phyloP scores from a whole-genome alignment of 2,329 filamentous ascomycete genomes.

The Fusarium tuaranense region DNA sequence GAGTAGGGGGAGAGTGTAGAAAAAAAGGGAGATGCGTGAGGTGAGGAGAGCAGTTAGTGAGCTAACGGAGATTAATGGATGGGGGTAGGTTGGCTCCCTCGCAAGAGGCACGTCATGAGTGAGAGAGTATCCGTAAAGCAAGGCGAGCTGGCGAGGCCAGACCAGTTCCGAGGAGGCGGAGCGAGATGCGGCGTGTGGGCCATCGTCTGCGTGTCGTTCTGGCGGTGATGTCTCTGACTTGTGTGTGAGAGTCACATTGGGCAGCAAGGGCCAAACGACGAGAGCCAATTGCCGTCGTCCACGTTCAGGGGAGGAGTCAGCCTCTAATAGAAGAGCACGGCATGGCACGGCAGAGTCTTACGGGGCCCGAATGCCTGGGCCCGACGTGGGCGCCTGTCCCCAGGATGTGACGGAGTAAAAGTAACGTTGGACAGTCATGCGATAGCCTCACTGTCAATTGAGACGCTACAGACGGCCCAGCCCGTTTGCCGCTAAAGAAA shows the following conservation, averaged over 20 bases:
- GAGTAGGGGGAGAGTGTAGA: constrained; percentile 2
- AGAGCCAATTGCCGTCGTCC: constrained; percentile 40
- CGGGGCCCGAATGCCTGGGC: constrained; percentile 21
- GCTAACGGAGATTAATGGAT: constrained; percentile 37
- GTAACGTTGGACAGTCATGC: not conserved
- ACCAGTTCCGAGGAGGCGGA: constrained; percentile 12
- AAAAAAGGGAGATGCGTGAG: constrained; percentile 5
- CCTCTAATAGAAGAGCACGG: constrained; percentile 2
- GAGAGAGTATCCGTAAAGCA: not conserved
- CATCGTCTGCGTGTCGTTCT: constrained; percentile 10
- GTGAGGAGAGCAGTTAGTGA: constrained; percentile 25
- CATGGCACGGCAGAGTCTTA: not conserved
- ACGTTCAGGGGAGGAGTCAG: constrained; percentile 32
- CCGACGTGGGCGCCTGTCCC: constrained; percentile 11
- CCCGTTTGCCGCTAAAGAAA: constrained; percentile 19
- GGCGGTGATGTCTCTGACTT: constrained; percentile 13
- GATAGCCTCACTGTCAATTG: constrained; percentile 24
- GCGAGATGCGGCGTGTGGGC: not conserved
- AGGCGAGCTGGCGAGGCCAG: not conserved
- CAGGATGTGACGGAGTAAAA: not conserved
- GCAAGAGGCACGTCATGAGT: constrained; percentile 18
- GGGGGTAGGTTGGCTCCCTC: constrained; percentile 37
- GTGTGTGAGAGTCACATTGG: constrained; percentile 36
- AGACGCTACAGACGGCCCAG: constrained; percentile 32
- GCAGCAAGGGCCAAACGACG: constrained; percentile 40